These are phyloP conservation scores for Cercospora sojina DNA, from an alignment of 2,329 filamentous ascomycete genomes.

Conservation along the genomic window DNA sequence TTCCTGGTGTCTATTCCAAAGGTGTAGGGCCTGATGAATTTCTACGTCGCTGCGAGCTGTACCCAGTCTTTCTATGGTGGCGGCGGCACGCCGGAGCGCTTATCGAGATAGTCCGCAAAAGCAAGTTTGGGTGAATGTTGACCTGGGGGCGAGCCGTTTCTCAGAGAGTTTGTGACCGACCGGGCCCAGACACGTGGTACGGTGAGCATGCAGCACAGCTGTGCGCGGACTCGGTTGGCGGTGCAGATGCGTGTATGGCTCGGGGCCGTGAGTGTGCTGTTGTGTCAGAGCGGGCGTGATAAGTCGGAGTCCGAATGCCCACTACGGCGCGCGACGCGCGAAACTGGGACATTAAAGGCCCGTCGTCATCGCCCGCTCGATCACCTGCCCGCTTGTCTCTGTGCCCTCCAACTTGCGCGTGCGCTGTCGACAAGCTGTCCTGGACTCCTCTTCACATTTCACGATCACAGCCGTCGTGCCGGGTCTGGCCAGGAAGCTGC, in stretches of 20 bases:
- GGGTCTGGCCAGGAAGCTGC: conserved; percentile 71
- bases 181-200: not conserved
- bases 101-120: conserved; percentile 12
- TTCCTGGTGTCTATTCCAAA: not conserved
- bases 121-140: not conserved
- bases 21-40: not conserved
- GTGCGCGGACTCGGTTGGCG: not conserved
- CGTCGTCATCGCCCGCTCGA: not conserved
- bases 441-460: not conserved
- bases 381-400: not conserved
- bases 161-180: not conserved
- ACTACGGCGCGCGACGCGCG: not conserved
- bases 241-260: not conserved
- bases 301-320: not conserved
- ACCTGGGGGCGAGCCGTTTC: not conserved
- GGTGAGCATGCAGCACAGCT: not conserved
- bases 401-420: not conserved
- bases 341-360: not conserved
- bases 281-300: not conserved
- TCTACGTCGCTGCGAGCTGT: not conserved
- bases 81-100: not conserved
- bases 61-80: not conserved
- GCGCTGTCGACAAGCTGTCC: not conserved
- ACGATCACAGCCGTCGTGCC: conserved; percentile 57
- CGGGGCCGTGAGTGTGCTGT: not conserved